Percentiles rank a stretch among this genome's conserved stretches.
These are phyloP conservation scores for Heliamphora pulchella DNA, from an alignment of 179 eudicot genomes.

Conservation along the genomic window DNA sequence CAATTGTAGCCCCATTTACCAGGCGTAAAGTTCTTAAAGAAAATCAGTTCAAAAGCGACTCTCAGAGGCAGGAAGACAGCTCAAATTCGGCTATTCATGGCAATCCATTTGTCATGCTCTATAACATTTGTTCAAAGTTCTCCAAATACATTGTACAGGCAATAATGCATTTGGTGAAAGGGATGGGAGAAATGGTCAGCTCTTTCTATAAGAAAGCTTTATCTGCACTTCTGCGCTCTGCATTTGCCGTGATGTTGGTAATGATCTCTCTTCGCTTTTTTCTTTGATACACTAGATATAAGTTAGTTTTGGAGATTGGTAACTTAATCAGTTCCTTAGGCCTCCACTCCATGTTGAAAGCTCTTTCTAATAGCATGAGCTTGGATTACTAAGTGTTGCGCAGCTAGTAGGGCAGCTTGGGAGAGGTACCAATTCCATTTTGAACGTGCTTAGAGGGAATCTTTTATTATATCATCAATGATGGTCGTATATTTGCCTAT, in stretches of 20 bases:
- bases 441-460: no score
- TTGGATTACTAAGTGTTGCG: no score
- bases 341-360: no score
- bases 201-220: slow-evolving; percentile 57
- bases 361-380: no score
- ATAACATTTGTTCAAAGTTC: slow-evolving; percentile 35
- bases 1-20: slow-evolving; percentile 61
- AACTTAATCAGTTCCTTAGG: slow-evolving; percentile 6
- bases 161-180: slow-evolving; percentile 38
- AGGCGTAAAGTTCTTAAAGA: slow-evolving; percentile 27
- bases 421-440: no score
- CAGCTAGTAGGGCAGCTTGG: no score
- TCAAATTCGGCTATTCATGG: slow-evolving; percentile 24
- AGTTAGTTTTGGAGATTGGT: background rate
- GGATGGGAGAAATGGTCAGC: slow-evolving; percentile 41
- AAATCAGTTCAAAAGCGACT: slow-evolving; percentile 25
- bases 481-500: no score
- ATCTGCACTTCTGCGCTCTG: slow-evolving; percentile 65
- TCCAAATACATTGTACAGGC: slow-evolving; percentile 31
- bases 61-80: slow-evolving; percentile 32
- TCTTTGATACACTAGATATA: background rate
- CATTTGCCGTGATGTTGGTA: slow-evolving; percentile 65
- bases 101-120: slow-evolving; percentile 38
- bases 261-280: slow-evolving; percentile 10
- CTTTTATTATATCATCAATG: no score